phyloP scores from a whole-genome alignment of 2,329 filamentous ascomycete genomes.

The Magnaporthiopsis incrustans region DNA sequence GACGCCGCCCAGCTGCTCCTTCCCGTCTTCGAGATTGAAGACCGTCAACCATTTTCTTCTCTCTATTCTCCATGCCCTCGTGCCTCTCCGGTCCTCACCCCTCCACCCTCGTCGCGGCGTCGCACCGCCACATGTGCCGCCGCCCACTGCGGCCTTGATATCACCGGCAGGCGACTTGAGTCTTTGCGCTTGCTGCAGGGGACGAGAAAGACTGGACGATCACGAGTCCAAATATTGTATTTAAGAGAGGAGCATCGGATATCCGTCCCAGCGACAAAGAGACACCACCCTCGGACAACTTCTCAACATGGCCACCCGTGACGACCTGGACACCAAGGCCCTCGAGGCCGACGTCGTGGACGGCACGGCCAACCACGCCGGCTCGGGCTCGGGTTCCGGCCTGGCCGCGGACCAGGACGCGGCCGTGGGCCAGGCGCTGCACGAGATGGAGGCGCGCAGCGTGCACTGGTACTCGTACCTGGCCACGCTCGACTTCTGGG shows the following conservation, averaged over 20 bases:
- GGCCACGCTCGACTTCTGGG: slow-evolving; percentile 78
- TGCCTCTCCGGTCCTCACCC: background rate
- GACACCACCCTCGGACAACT: too few relatives aligned
- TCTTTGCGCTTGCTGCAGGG: slow-evolving; percentile 58
- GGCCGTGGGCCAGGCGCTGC: slow-evolving; percentile 42
- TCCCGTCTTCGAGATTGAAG: background rate
- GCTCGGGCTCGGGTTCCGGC: slow-evolving; percentile 13
- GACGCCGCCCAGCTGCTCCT: background rate
- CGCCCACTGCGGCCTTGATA: slow-evolving; percentile 16
- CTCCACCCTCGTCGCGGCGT: slow-evolving; percentile 16
- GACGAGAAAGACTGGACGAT: slow-evolving; percentile 45
- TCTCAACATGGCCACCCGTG: slow-evolving; percentile 9
- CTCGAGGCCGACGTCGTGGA: slow-evolving; percentile 3
- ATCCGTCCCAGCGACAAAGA: background rate
- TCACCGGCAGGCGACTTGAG: slow-evolving; percentile 54
- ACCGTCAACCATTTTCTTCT: too few relatives aligned
- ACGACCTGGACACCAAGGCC: slow-evolving; percentile 9
- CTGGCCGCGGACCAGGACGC: slow-evolving; percentile 21
- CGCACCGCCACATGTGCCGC: slow-evolving; percentile 36
- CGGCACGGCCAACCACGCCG: slow-evolving; percentile 12
- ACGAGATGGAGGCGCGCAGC: slow-evolving; percentile 44
- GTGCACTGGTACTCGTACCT: slow-evolving; percentile 66
- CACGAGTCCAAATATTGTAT: background rate
- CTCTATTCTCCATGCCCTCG: background rate
- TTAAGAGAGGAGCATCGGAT: background rate